These are phyloP conservation scores for Allium sativum DNA, from an alignment of 106 monocot genomes.

Conservation along the genomic window DNA sequence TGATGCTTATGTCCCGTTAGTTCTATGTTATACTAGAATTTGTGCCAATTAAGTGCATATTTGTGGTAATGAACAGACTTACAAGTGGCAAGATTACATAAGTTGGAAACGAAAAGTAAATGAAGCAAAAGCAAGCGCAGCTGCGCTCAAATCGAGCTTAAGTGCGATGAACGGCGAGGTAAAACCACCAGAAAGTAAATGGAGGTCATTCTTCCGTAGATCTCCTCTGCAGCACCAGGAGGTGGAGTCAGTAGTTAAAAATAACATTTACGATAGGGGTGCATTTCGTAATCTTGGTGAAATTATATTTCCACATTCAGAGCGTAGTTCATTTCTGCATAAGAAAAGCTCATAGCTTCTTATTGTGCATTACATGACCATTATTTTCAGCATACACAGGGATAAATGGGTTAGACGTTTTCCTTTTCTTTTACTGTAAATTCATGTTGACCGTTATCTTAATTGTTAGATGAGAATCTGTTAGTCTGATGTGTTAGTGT, in stretches of 20 bases:
- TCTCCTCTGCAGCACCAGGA: slow-evolving; percentile 34
- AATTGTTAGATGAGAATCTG: too few relatives aligned
- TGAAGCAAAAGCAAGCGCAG: slow-evolving; percentile 72
- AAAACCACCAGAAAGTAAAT: slow-evolving; percentile 40
- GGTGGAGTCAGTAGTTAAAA: slow-evolving; percentile 29
- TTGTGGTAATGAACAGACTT: slow-evolving; percentile 38
- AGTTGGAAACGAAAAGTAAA: slow-evolving; percentile 79
- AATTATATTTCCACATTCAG: slow-evolving; percentile 61
- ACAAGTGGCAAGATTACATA: slow-evolving; percentile 96
- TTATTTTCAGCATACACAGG: too few relatives aligned
- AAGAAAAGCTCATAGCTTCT: slow-evolving; percentile 22
- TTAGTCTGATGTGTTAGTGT: too few relatives aligned
- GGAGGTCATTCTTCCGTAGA: slow-evolving; percentile 40
- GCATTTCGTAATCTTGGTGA: slow-evolving; percentile 46
- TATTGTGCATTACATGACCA: too few relatives aligned
- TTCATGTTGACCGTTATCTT: too few relatives aligned
- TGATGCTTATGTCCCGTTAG: too few relatives aligned
- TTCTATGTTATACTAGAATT: too few relatives aligned
- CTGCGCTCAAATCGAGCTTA: slow-evolving; percentile 48
- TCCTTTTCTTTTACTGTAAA: too few relatives aligned
- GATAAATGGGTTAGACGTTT: too few relatives aligned
- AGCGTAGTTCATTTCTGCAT: slow-evolving; percentile 35
- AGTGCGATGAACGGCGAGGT: slow-evolving; percentile 21
- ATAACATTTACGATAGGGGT: slow-evolving; percentile 73
- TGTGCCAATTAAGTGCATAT: too few relatives aligned